Evolutionary conservation across 1,284 basidiomycete genomes (phyloP).

Genomic region (Cryptococcus maquisensis): DNA sequence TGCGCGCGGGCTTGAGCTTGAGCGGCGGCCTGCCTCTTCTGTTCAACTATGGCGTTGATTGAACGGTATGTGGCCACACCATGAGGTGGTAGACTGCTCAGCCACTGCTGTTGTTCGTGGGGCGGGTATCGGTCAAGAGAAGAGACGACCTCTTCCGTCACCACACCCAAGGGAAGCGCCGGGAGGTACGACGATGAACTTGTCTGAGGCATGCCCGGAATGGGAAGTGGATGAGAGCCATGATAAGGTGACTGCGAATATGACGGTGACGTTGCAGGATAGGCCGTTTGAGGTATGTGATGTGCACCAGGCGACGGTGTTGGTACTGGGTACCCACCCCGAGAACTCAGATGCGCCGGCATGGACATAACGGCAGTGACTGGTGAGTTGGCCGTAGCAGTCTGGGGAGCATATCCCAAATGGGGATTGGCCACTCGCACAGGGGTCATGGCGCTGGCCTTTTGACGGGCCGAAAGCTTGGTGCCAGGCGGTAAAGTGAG

Average conservation of each 20-base stretch:
- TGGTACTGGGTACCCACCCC: too few species aligned
- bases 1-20: neutral
- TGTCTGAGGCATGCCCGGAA: constrained; percentile 1
- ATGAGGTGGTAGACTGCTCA: constrained; percentile 28
- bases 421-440: neutral
- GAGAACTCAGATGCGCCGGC: too few species aligned
- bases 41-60: constrained; percentile 30
- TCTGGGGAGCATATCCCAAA: neutral
- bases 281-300: neutral
- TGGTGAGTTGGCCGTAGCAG: neutral
- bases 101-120: constrained; percentile 42
- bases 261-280: neutral
- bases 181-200: constrained; percentile 22
- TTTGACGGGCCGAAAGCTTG: constrained; percentile 1
- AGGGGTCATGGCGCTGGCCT: neutral
- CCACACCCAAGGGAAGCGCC: constrained; percentile 37
- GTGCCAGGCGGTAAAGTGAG: constrained; percentile 6
- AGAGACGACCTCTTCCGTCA: constrained; percentile 43
- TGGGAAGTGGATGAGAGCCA: neutral
- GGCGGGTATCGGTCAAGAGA: constrained; percentile 37
- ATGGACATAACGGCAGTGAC: too few species aligned
- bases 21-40: constrained; percentile 13
- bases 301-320: neutral
- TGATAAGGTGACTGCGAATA: constrained; percentile 2
- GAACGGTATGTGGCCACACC: constrained; percentile 33